phyloP scores from a whole-genome alignment of 2,329 filamentous ascomycete species.

The Mycosphaerelloides madeirae region DNA sequence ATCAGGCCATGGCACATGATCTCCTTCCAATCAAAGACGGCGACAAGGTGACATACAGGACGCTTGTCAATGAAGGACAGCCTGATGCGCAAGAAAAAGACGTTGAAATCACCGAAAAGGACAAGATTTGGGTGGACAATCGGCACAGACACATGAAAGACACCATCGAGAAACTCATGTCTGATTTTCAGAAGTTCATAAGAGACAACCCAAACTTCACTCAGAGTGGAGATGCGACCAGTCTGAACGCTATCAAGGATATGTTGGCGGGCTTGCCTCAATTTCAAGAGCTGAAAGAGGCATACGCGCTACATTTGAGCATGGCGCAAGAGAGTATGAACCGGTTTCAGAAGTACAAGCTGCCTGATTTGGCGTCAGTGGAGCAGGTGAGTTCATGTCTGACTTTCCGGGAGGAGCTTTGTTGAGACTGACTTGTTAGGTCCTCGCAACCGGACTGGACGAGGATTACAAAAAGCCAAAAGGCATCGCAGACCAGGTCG shows the following conservation, averaged over 20 bases:
- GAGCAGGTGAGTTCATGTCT: conserved; percentile 60
- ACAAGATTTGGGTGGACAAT: conserved; percentile 93
- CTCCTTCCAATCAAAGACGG: conserved; percentile 81
- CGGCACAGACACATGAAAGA: conserved; percentile 97
- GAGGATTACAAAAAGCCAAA: conserved; percentile 90
- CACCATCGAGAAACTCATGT: conserved; percentile 86
- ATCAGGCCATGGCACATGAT: conserved; percentile 97
- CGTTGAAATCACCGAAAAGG: conserved; percentile 83
- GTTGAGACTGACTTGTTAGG: conserved; percentile 39
- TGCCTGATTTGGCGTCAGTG: conserved; percentile 78
- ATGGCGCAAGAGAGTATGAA: conserved; percentile 99
- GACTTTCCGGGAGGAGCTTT: not conserved
- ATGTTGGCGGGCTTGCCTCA: conserved; percentile 94
- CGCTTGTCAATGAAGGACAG: conserved; percentile 69
- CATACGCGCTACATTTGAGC: conserved; percentile 86
- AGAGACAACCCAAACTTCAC: conserved; percentile 89
- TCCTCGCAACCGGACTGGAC: conserved; percentile 83
- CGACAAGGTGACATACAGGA: conserved; percentile 82
- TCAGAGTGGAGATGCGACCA: conserved; percentile 64
- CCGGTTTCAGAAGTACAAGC: conserved; percentile 76
- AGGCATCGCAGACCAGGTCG: conserved; percentile 77
- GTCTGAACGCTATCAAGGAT: conserved; percentile 86
- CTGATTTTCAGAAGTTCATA: conserved; percentile 88
- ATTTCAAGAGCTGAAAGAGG: conserved; percentile 92
- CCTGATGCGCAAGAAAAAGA: conserved; percentile 74